Evolutionary conservation across 129 eudicot genomes (phyloP), one percentile per base, ranked within the genome.

Genomic region (Flaveria trinervia): DNA sequence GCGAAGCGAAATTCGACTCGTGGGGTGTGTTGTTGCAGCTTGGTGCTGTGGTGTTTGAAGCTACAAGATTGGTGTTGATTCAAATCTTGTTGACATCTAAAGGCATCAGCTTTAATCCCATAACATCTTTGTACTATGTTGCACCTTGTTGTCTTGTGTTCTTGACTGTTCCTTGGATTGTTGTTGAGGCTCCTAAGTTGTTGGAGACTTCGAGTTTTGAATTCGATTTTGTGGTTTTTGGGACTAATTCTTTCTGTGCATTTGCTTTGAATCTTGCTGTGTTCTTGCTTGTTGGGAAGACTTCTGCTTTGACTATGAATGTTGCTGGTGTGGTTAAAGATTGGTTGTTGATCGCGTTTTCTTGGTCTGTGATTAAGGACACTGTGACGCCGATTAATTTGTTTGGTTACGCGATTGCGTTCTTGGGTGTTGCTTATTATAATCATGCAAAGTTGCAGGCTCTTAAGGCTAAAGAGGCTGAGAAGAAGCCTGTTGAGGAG

Each of bases 281-380:
- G 82, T 90, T 90, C 23, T 76, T 90, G 88, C 89, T 90, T 15
- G 96, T 90, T 28, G 93, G 93, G 62, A 90, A 92, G 89, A 92
- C 98, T 3, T 90, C 96, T 0, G 98, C 98, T 0, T 76, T 92
- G 87, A 92, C 98, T 3, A 92, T 92, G 96, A 90, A 90, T 72
- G 96, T 90, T 26, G 96, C 93, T 10, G 96, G 96, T 49, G 96
- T 90, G 8, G 96, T 90, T n/a, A 90, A 88, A 77, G 93, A 90
- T 75, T 88, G 93, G 96, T 72, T 90, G 70, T 74, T 90, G 88
- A 90, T 90, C 49, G 93, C 89, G 1, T 86, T 90, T 73, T 90
- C 96, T 0, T 90, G 96, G 93, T 90, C 93, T 3, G 96, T 90
- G 83, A 90, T 88, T 55, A 90, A 88, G 89, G 91, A 90, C 65